Conservation (phyloP, 768 basidiomycete species). For the Pleurotus ostreatus region DNA sequence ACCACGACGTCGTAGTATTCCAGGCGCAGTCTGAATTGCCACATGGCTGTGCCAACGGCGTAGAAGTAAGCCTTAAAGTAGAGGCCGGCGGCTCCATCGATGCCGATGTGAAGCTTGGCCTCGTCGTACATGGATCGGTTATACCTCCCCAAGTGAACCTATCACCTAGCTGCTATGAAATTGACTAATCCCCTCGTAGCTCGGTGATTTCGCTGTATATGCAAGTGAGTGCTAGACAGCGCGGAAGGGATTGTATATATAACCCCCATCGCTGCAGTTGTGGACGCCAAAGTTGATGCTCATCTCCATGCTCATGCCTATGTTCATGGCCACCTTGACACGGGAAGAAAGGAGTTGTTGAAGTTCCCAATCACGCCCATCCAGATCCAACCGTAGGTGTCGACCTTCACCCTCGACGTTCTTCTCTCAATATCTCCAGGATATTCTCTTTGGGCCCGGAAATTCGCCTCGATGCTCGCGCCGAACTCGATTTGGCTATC, state of each 20-base stretch:
- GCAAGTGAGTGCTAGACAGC: background rate
- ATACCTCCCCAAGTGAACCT: background rate
- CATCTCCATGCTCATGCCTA: background rate
- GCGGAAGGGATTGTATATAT: background rate
- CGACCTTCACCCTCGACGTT: background rate
- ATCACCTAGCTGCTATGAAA: background rate
- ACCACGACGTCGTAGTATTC: background rate
- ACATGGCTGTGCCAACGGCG: background rate
- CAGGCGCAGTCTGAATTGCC: background rate
- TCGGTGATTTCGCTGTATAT: background rate
- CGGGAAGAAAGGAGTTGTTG: background rate
- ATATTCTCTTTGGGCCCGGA: background rate
- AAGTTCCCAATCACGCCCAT: background rate
- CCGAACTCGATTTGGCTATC: background rate
- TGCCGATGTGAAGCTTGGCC: background rate
- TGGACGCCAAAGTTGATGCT: background rate
- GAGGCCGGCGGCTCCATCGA: background rate
- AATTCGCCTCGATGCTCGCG: background rate
- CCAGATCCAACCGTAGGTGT: background rate
- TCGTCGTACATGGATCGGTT: background rate
- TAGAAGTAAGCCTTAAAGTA: background rate
- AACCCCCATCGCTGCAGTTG: background rate
- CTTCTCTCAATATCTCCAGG: background rate
- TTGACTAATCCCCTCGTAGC: background rate
- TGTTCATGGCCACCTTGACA: background rate